A percentile compares a stretch with the other conserved stretches of the same genome.
phyloP scores from a whole-genome alignment of 345 rosid species.

The Brassica carinata region DNA sequence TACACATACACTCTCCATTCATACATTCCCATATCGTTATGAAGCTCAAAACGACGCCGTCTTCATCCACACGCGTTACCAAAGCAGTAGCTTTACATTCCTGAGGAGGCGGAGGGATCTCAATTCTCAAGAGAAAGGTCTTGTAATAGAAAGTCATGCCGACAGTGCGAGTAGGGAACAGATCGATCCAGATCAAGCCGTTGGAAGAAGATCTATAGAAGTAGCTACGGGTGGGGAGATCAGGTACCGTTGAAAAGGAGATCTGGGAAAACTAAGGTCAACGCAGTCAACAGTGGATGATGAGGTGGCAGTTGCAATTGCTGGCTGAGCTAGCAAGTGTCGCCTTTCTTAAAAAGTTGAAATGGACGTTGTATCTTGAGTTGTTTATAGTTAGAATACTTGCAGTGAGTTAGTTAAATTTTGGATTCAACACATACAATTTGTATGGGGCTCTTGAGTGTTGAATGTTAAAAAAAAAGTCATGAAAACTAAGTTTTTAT shows the following conservation, averaged over 20 bases:
- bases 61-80: not conserved
- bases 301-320: too few species aligned
- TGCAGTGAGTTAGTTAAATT: too few species aligned
- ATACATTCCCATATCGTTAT: not conserved
- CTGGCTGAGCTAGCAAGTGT: too few species aligned
- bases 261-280: not conserved
- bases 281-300: too few species aligned
- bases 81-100: not conserved
- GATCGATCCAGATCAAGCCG: not conserved
- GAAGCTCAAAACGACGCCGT: slow-evolving; percentile 10
- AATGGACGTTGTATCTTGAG: too few species aligned
- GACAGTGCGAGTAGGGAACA: not conserved
- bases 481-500: too few species aligned
- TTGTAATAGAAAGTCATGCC: not conserved
- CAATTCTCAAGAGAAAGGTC: not conserved
- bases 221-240: not conserved
- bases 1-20: slow-evolving; percentile 16
- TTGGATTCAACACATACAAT: too few species aligned
- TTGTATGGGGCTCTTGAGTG: too few species aligned
- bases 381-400: too few species aligned
- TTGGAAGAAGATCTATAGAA: not conserved
- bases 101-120: slow-evolving; percentile 3
- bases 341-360: too few species aligned
- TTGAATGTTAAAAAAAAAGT: too few species aligned
- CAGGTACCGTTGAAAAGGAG: not conserved